Conservation (phyloP, 2,329 filamentous ascomycete genomes). For the Trichoderma sp. region DNA sequence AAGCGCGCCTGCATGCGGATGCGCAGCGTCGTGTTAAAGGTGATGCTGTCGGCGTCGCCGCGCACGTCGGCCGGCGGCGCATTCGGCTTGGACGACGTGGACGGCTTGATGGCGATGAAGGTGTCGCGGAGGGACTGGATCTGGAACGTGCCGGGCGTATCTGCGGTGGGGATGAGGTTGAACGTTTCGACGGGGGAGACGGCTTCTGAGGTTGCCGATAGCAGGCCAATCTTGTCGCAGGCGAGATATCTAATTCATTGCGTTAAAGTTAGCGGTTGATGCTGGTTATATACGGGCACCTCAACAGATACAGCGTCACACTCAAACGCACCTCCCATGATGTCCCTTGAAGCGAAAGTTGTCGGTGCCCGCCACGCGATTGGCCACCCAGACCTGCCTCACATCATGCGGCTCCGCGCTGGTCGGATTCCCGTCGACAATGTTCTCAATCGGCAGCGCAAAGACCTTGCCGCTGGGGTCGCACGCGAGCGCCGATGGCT, state of each 20-base stretch:
- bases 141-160: constrained; percentile 72
- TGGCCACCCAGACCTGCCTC: constrained; percentile 92
- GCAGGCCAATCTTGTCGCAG: constrained; percentile 80
- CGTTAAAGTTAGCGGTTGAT: not conserved
- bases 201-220: constrained; percentile 78
- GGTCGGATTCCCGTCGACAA: constrained; percentile 78
- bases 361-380: constrained; percentile 79
- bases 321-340: constrained; percentile 69
- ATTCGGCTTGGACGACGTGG: constrained; percentile 52
- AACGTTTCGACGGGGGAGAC: constrained; percentile 85
- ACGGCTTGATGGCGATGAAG: constrained; percentile 67
- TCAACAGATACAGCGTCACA: constrained; percentile 11
- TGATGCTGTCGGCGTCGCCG: constrained; percentile 71
- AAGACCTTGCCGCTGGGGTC: constrained; percentile 89
- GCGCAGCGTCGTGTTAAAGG: constrained; percentile 72
- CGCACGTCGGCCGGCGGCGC: constrained; percentile 64
- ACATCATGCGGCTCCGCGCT: constrained; percentile 96
- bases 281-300: not conserved
- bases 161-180: constrained; percentile 63
- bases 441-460: constrained; percentile 79
- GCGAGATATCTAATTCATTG: constrained; percentile 70
- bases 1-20: constrained; percentile 95
- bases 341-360: constrained; percentile 85
- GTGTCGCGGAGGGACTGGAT: constrained; percentile 74
- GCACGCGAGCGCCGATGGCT: constrained; percentile 76